A percentile compares a stretch with the other conserved stretches of the same genome.
Conservation (phyloP, 2,329 filamentous ascomycete genomes). For the Chaetomium sp. region DNA sequence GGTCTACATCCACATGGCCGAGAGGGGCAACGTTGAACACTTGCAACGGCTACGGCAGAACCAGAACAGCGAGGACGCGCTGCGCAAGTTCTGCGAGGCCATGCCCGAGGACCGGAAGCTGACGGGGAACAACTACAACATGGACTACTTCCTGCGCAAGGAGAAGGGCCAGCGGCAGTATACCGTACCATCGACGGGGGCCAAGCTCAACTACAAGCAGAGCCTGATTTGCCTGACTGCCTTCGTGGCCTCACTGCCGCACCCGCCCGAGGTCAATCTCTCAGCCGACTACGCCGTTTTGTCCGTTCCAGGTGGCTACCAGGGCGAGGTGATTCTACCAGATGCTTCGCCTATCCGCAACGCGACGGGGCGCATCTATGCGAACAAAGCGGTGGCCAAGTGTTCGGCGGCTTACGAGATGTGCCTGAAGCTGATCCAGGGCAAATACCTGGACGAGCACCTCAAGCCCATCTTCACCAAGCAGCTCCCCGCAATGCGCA, state of each 20-base stretch:
- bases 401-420: constrained; percentile 83
- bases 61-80: constrained; percentile 50
- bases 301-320: constrained; percentile 50
- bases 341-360: constrained; percentile 64
- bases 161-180: constrained; percentile 47
- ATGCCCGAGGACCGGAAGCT: constrained; percentile 71
- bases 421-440: constrained; percentile 62
- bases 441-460: constrained; percentile 63
- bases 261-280: constrained; percentile 31
- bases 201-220: constrained; percentile 70
- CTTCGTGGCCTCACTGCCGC: constrained; percentile 64
- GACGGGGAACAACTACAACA: constrained; percentile 49
- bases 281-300: constrained; percentile 57
- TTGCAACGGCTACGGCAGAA: constrained; percentile 51
- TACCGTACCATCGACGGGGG: constrained; percentile 60
- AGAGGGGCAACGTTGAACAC: constrained; percentile 61
- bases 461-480: constrained; percentile 69
- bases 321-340: constrained; percentile 75
- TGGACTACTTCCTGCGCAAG: constrained; percentile 49
- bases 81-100: constrained; percentile 69
- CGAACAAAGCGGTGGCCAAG: constrained; percentile 72
- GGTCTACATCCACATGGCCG: constrained; percentile 77
- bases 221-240: constrained; percentile 65
- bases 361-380: constrained; percentile 54
- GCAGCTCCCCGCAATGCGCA: constrained; percentile 72